A percentile compares a stretch with the other conserved stretches of the same genome.
Evolutionary conservation across 495 filamentous ascomycete genomes (phyloP).

Genomic region (Podospora fimiseda): DNA sequence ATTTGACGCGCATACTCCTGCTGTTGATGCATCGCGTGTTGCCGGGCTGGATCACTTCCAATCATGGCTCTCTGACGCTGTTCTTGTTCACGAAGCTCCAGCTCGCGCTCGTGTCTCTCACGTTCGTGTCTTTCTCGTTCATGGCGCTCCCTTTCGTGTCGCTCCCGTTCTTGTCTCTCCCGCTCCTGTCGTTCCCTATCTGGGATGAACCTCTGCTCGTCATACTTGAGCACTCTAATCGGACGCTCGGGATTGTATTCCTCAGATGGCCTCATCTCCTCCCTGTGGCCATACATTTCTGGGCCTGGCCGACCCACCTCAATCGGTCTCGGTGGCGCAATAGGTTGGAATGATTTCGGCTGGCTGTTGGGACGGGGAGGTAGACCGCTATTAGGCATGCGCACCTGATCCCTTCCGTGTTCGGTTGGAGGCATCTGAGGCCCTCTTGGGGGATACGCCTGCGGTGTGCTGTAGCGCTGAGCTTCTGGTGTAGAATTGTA

Average conservation of each 20-base stretch:
- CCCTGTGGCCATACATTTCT: constrained; percentile 38
- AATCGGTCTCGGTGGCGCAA: constrained; percentile 33
- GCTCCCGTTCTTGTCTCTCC: constrained; percentile 34
- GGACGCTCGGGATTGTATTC: constrained; percentile 46
- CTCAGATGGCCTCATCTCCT: constrained; percentile 28
- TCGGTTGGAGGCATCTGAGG: constrained; percentile 36
- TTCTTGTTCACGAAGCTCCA: constrained; percentile 30
- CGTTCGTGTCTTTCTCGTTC: constrained; percentile 21
- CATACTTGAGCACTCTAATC: constrained; percentile 33
- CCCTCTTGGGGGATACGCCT: constrained; percentile 37
- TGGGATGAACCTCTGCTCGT: constrained; percentile 28
- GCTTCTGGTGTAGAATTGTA: constrained; percentile 47
- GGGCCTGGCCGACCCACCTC: constrained; percentile 33
- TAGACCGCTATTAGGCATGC: constrained; percentile 32
- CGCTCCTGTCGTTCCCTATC: constrained; percentile 33
- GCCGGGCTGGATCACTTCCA: constrained; percentile 24
- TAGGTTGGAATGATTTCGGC: constrained; percentile 40
- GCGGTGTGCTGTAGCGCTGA: constrained; percentile 49
- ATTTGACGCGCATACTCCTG: constrained; percentile 26
- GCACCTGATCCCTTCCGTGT: constrained; percentile 35
- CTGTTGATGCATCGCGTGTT: constrained; percentile 21
- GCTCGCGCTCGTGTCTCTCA: constrained; percentile 17
- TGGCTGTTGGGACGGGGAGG: constrained; percentile 47
- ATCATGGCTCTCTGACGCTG: constrained; percentile 35
- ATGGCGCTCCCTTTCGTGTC: constrained; percentile 25